Base-by-base conservation (phyloP, 805 yeast species). In the Metschnikowia amazonensis region DNA sequence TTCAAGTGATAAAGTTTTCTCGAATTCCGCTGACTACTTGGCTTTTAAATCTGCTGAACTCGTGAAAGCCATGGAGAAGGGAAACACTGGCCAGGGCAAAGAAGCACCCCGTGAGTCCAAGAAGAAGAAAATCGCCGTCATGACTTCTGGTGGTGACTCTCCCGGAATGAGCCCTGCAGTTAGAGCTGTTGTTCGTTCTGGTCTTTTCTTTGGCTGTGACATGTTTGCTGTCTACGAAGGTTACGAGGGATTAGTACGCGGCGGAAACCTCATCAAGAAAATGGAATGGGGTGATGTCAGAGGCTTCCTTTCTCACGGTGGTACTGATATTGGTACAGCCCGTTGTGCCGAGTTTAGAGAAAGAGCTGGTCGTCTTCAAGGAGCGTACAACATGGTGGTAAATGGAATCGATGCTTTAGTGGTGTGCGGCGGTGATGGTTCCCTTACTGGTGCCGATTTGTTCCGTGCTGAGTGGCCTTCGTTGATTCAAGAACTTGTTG, bases 121-220 rank as follows among this genome's bases (percentile, higher is more conserved):
- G 45, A 49, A 38, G 42, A 51, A 46, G 46, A 52, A 81, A 55
- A 87, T 94, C 52, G 99, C 95, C 4, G 94, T 94, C 42, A 89
- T 94, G 92, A 94, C 98, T 5, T 88, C 96, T 1, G 99, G 99
- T 57, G 99, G 99, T 67, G 99, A 94, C 64, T 86, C 98, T 43
- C 99, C 95, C 25, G 99, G 99, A 59, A 94, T 94, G 99, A 89
- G 89, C 67, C 92, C 97, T 4, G 87, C 84, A 23, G 99, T 94
- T 6, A 77, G 99, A 52, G 96, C 98, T 0, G 95, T 94, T 48
- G 96, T 92, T 7, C 79, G 99, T 58, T 81, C 97, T 1, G 96
- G 96, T 51, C 88, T 94, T 52, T 80, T 74, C 70, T 75, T 81
- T 47, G 90, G 86, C 14, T 94, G 98, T 71, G 95, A 89, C 52